Percentiles rank a stretch among this genome's conserved stretches.
Evolutionary conservation across 139 green algal species (phyloP).

Genomic region (Micractinium sp.): DNA sequence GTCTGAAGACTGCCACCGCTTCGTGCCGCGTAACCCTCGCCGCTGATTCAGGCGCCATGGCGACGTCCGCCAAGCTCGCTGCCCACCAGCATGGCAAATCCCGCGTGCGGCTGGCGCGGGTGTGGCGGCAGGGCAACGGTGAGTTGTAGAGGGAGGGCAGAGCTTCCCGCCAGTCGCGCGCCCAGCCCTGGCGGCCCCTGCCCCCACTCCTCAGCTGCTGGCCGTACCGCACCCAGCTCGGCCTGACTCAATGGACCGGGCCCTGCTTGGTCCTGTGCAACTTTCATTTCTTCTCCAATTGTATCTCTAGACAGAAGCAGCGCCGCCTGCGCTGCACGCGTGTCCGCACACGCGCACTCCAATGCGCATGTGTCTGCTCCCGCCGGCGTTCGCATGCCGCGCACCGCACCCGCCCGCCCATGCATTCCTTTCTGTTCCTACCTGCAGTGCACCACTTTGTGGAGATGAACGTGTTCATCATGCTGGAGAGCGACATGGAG

Average conservation of each 20-base stretch:
- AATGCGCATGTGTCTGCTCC: too few relatives aligned
- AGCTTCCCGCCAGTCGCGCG: neutral
- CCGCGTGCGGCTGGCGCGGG: constrained; percentile 75
- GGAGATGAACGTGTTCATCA: constrained; percentile 84
- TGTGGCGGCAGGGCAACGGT: constrained; percentile 76
- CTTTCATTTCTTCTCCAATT: too few relatives aligned
- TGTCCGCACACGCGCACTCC: too few relatives aligned
- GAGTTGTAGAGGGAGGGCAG: neutral
- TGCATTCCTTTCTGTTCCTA: neutral
- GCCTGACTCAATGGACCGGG: neutral
- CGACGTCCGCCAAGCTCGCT: constrained; percentile 39
- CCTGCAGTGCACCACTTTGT: constrained; percentile 76
- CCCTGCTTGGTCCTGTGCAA: neutral
- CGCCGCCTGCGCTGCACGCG: neutral
- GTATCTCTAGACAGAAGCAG: too few relatives aligned
- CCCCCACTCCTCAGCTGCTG: neutral
- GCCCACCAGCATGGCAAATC: constrained; percentile 90
- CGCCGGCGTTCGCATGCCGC: neutral
- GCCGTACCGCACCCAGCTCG: neutral
- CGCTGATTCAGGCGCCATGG: neutral
- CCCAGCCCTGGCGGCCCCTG: neutral
- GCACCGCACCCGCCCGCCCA: neutral
- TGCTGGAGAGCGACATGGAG: constrained; percentile 88
- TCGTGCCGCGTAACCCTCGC: neutral
- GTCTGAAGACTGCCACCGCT: too few relatives aligned